These are phyloP conservation scores for Candida caryicola DNA, from an alignment of 805 yeast species.

Conservation along the genomic window DNA sequence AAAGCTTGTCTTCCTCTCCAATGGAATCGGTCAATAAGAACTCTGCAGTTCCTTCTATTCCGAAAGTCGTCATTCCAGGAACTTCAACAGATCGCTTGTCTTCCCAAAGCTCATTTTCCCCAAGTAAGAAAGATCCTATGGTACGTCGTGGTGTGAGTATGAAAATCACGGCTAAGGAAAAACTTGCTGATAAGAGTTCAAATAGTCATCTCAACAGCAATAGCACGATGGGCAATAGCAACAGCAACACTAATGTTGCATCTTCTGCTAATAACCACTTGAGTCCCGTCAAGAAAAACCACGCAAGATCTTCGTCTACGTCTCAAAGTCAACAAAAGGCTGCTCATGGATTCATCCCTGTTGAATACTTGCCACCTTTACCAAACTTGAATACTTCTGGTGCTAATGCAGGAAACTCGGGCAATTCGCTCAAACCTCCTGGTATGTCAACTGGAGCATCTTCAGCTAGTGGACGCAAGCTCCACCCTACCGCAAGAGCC, in stretches of 20 bases:
- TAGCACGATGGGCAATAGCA: neutral
- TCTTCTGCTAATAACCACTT: neutral
- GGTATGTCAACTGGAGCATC: conserved; percentile 2
- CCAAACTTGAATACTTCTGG: conserved; percentile 32
- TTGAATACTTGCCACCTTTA: conserved; percentile 43
- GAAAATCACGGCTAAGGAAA: conserved; percentile 59
- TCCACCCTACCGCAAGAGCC: conserved; percentile 85
- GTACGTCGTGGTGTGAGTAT: conserved; percentile 61
- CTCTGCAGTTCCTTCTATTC: conserved; percentile 7
- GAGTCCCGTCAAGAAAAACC: conserved; percentile 11
- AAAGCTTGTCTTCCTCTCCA: conserved; percentile 14
- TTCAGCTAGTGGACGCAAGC: conserved; percentile 24
- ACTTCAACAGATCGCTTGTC: conserved; percentile 12
- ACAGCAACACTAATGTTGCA: neutral
- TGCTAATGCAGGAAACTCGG: neutral
- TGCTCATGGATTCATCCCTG: conserved; percentile 41
- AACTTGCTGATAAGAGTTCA: conserved; percentile 18
- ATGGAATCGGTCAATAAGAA: neutral
- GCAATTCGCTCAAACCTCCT: conserved; percentile 5
- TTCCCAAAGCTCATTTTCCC: conserved; percentile 12
- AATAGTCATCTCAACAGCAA: neutral
- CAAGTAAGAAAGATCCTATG: conserved; percentile 34
- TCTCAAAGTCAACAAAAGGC: conserved; percentile 17
- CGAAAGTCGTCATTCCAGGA: conserved; percentile 10
- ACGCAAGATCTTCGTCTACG: conserved; percentile 22